These are phyloP conservation scores for Rhynchospora pubera DNA, from an alignment of 176 grass and related monocot genomes.

Conservation along the genomic window DNA sequence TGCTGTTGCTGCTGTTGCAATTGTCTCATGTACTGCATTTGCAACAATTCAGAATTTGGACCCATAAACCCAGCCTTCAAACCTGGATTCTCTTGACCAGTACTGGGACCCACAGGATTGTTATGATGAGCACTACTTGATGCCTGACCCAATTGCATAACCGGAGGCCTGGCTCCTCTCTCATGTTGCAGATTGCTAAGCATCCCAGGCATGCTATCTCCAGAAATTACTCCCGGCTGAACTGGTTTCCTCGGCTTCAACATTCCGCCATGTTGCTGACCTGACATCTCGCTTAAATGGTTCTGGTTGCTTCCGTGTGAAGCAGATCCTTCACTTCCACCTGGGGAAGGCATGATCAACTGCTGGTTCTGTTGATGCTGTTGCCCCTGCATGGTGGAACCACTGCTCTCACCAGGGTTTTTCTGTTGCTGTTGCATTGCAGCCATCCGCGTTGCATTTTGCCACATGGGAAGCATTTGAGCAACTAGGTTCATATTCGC, in stretches of 20 bases:
- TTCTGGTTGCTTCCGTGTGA: constrained; percentile 51
- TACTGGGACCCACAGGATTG: constrained; percentile 1
- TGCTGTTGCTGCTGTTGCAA: constrained; percentile 45
- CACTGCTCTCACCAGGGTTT: constrained; percentile 26
- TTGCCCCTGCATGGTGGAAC: constrained; percentile 31
- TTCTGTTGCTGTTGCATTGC: constrained; percentile 63
- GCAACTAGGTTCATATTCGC: constrained; percentile 65
- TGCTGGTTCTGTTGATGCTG: constrained; percentile 55
- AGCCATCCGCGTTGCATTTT: constrained; percentile 40
- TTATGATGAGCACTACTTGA: neutral
- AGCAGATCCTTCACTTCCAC: constrained; percentile 45
- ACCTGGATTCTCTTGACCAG: constrained; percentile 43
- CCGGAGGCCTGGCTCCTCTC: constrained; percentile 41
- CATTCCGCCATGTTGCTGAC: constrained; percentile 39
- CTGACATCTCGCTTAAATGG: constrained; percentile 32
- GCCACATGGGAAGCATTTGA: constrained; percentile 68
- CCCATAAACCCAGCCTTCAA: constrained; percentile 29
- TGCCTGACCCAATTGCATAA: constrained; percentile 38
- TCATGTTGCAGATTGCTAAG: constrained; percentile 33
- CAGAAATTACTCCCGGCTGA: constrained; percentile 50
- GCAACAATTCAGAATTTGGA: constrained; percentile 37
- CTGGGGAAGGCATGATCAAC: constrained; percentile 44
- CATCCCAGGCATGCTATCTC: constrained; percentile 34
- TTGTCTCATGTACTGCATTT: constrained; percentile 58
- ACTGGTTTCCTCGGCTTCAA: constrained; percentile 50